Evolutionary conservation across 768 basidiomycete genomes (phyloP).

Genomic region (Russula ochroleuca): DNA sequence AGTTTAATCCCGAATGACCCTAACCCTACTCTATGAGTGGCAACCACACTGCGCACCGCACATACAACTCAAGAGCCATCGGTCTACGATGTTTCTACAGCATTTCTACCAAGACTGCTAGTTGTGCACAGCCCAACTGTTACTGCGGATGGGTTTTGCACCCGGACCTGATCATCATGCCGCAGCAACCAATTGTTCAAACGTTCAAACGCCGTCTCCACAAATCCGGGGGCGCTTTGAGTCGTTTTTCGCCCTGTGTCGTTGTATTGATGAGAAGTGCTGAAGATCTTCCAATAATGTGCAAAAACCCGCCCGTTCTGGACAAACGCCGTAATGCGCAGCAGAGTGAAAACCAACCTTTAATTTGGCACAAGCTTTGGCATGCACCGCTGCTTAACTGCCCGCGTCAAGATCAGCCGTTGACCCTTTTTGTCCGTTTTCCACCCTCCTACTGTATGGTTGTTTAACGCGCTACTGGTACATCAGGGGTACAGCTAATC

Average conservation of each 20-base stretch:
- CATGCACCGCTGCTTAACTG: background rate
- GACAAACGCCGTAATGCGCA: background rate
- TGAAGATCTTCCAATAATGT: background rate
- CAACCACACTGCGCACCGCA: too few species aligned
- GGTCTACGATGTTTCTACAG: too few species aligned
- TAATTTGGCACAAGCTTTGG: too few species aligned
- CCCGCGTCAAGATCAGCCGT: background rate
- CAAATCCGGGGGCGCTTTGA: background rate
- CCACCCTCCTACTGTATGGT: too few species aligned
- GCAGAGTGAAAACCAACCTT: background rate
- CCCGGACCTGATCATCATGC: background rate
- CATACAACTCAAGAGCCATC: too few species aligned
- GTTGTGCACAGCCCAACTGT: background rate
- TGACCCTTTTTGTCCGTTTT: background rate
- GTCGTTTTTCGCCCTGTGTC: background rate
- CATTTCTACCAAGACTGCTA: too few species aligned
- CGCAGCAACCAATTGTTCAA: background rate
- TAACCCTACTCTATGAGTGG: constrained; percentile 2
- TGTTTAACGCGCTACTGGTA: too few species aligned
- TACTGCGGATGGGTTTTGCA: background rate
- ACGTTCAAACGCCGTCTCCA: too few species aligned
- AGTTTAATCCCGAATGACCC: background rate
- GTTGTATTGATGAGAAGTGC: background rate
- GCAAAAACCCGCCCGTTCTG: background rate
- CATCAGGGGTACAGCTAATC: too few species aligned